Evolutionary conservation across 768 basidiomycete genomes (phyloP).

Genomic region (Pleurotus giganteus): DNA sequence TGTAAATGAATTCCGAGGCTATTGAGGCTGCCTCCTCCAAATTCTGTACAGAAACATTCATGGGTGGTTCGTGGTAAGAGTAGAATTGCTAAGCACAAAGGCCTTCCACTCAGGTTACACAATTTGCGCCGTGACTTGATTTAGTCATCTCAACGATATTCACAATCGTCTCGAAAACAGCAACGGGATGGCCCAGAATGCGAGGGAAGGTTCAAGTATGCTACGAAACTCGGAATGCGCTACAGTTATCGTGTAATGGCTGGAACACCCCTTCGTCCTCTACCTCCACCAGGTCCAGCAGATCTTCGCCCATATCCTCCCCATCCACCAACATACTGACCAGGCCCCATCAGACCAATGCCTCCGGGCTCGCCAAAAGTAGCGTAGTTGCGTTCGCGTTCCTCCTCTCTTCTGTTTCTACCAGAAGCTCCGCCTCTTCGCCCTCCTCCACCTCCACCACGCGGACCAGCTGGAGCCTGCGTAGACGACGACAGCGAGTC

Average conservation of each 20-base stretch:
- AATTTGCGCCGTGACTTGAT: too few relatives aligned
- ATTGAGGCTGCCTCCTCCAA: conserved; percentile 43
- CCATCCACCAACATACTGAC: conserved; percentile 74
- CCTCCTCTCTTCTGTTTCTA: conserved; percentile 75
- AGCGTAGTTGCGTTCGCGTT: conserved; percentile 79
- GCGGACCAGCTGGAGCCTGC: conserved; percentile 26
- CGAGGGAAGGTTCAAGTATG: background rate
- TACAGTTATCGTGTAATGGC: conserved; percentile 5
- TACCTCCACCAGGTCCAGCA: conserved; percentile 34
- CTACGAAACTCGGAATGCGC: background rate
- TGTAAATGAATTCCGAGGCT: conserved; percentile 44
- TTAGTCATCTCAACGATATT: conserved; percentile 5
- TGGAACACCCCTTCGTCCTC: conserved; percentile 23
- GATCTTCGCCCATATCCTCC: conserved; percentile 62
- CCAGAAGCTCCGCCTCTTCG: conserved; percentile 51
- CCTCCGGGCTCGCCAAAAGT: conserved; percentile 88
- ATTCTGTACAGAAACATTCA: conserved; percentile 22
- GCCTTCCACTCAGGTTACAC: background rate
- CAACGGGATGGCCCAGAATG: background rate
- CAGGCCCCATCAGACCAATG: conserved; percentile 73
- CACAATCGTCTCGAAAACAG: background rate
- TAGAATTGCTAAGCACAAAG: background rate
- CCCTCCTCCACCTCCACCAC: conserved; percentile 37
- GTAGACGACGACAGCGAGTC: conserved; percentile 56
- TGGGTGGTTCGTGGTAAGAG: background rate